phyloP scores from a whole-genome alignment of 768 basidiomycete genomes.

The Clitopilus hobsonii region DNA sequence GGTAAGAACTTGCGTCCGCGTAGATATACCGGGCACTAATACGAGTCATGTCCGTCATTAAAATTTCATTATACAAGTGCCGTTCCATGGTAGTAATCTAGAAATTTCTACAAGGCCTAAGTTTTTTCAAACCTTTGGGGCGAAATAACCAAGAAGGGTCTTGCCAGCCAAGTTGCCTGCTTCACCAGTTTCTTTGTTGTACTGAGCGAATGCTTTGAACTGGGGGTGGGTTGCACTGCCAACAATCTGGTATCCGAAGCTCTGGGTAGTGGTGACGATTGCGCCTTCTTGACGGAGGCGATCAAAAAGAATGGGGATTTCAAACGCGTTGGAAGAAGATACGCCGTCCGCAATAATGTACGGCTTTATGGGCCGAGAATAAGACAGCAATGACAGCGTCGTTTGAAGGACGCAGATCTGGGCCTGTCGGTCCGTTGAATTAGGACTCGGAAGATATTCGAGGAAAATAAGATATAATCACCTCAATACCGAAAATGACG shows the following conservation, averaged over 20 bases:
- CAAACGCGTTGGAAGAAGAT: slow-evolving; percentile 75
- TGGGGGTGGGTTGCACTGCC: slow-evolving; percentile 52
- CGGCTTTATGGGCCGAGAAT: slow-evolving; percentile 34
- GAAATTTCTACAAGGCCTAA: background rate
- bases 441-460: background rate
- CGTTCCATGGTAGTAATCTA: background rate
- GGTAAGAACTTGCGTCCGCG: background rate
- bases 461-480: slow-evolving; percentile 23
- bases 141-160: background rate
- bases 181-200: slow-evolving; percentile 73
- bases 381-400: slow-evolving; percentile 56
- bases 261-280: slow-evolving; percentile 76
- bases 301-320: slow-evolving; percentile 71
- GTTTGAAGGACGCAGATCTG: slow-evolving; percentile 91
- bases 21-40: background rate
- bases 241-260: slow-evolving; percentile 73
- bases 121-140: background rate
- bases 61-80: background rate
- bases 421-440: slow-evolving; percentile 38
- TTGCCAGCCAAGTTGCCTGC: background rate
- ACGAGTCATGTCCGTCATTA: background rate
- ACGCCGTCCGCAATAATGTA: slow-evolving; percentile 83
- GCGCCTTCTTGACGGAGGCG: slow-evolving; percentile 72
- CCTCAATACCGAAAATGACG: slow-evolving; percentile 87
- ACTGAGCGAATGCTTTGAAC: slow-evolving; percentile 68